These are phyloP conservation scores for Erodium maritimum DNA, from an alignment of 345 rosid species.

Conservation along the genomic window DNA sequence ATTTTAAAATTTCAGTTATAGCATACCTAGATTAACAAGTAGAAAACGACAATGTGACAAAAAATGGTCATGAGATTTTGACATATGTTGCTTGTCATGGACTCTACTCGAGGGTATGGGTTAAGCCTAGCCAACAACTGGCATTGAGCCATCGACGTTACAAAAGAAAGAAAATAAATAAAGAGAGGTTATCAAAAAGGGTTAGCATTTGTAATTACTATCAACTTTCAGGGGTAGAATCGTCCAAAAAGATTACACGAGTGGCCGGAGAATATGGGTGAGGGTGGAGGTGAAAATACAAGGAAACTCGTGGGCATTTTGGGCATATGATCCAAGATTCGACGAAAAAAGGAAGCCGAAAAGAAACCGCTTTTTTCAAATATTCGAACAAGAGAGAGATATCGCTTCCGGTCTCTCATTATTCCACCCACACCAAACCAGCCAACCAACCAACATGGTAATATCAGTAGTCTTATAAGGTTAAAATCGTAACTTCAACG, in stretches of 20 bases:
- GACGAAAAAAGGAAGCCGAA: constrained; percentile 1
- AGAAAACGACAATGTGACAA: too few relatives aligned
- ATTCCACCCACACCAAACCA: neutral
- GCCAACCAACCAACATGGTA: too few relatives aligned
- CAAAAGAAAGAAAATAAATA: too few relatives aligned
- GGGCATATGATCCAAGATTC: neutral
- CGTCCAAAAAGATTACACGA: neutral
- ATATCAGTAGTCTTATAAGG: neutral
- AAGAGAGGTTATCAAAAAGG: too few relatives aligned
- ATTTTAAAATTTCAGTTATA: too few relatives aligned
- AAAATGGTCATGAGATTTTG: too few relatives aligned
- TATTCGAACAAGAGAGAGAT: neutral
- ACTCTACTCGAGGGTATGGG: too few relatives aligned
- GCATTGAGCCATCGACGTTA: too few relatives aligned
- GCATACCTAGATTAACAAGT: too few relatives aligned
- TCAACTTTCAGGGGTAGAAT: too few relatives aligned
- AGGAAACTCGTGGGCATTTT: neutral
- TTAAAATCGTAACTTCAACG: neutral
- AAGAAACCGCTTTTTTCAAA: constrained; percentile 4
- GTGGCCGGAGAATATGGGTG: neutral
- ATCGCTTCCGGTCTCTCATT: neutral
- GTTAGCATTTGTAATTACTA: neutral
- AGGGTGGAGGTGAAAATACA: neutral
- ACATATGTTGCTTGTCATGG: too few relatives aligned
- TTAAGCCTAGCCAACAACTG: too few relatives aligned